phyloP scores from a whole-genome alignment of 1,139 yeast genomes.

The Casaregolazyma lundiana region DNA sequence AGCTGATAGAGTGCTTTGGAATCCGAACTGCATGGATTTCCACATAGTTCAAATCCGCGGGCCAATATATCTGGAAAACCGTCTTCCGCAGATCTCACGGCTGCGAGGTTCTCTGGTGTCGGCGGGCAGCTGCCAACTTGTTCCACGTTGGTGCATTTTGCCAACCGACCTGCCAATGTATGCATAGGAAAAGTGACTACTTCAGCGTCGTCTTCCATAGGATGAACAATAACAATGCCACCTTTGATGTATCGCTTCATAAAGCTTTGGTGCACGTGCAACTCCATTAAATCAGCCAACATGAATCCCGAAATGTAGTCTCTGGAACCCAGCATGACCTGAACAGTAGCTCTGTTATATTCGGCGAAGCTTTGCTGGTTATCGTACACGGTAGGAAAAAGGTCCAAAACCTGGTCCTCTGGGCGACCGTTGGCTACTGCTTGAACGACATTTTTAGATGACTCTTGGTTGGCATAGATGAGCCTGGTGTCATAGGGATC shows the following conservation, averaged over 20 bases:
- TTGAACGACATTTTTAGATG: conserved; percentile 13
- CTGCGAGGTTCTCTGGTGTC: conserved; percentile 11
- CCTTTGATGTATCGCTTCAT: conserved; percentile 21
- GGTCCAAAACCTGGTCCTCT: conserved; percentile 11
- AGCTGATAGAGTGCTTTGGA: conserved; percentile 1
- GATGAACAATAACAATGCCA: conserved; percentile 25
- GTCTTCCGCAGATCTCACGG: conserved; percentile 5
- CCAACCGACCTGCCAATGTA: conserved; percentile 23
- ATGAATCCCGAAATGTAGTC: conserved; percentile 10
- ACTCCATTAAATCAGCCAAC: conserved; percentile 22
- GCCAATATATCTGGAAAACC: not conserved
- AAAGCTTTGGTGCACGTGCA: conserved; percentile 27
- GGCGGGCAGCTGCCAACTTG: conserved; percentile 22
- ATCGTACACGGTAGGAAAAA: conserved; percentile 18
- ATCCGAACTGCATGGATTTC: conserved; percentile 10
- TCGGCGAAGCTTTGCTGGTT: conserved; percentile 22
- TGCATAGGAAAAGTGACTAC: conserved; percentile 22
- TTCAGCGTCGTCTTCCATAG: conserved; percentile 21
- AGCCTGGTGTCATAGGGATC: conserved; percentile 17
- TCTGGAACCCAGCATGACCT: conserved; percentile 13
- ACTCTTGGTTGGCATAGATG: conserved; percentile 14
- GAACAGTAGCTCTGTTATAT: conserved; percentile 21
- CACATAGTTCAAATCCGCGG: conserved; percentile 13
- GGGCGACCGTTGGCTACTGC: conserved; percentile 16
- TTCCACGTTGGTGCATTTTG: conserved; percentile 21